phyloP scores from a whole-genome alignment of 2,329 filamentous ascomycete species.

The Metarhizium anisopliae region DNA sequence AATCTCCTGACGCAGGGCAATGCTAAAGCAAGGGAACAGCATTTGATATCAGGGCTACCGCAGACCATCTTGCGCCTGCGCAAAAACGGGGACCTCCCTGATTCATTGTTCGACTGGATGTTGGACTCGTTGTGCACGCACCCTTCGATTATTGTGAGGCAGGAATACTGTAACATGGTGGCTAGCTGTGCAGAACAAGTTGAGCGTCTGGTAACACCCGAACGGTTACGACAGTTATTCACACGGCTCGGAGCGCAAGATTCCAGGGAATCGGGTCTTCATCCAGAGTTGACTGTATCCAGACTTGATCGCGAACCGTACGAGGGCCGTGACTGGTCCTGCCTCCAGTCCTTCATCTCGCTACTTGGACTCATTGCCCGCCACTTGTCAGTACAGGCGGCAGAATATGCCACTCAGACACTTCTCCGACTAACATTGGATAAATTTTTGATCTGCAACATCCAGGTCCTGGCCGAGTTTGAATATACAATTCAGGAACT shows the following conservation, averaged over 20 bases:
- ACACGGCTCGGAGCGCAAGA: slow-evolving; percentile 41
- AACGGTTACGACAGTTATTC: slow-evolving; percentile 45
- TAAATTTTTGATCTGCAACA: slow-evolving; percentile 34
- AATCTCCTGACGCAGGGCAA: slow-evolving; percentile 36
- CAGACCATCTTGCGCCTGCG: slow-evolving; percentile 34
- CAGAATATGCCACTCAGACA: slow-evolving; percentile 32
- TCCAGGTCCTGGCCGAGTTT: slow-evolving; percentile 29
- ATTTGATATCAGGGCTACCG: slow-evolving; percentile 54
- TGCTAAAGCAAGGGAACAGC: slow-evolving; percentile 39
- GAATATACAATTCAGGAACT: slow-evolving; percentile 36
- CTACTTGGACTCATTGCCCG: slow-evolving; percentile 30
- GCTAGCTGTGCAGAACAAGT: slow-evolving; percentile 34
- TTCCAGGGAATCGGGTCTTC: slow-evolving; percentile 27
- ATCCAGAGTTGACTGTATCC: slow-evolving; percentile 22
- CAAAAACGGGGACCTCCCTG: slow-evolving; percentile 36
- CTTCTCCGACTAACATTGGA: slow-evolving; percentile 49
- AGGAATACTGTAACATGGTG: slow-evolving; percentile 51
- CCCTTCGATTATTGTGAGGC: slow-evolving; percentile 42
- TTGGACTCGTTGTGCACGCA: slow-evolving; percentile 50
- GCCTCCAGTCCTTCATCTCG: slow-evolving; percentile 32
- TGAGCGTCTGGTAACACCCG: slow-evolving; percentile 33
- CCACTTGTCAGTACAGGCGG: slow-evolving; percentile 23
- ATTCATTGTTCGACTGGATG: slow-evolving; percentile 60
- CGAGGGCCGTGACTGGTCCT: slow-evolving; percentile 35
- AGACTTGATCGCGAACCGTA: slow-evolving; percentile 20